Conservation (phyloP, 2,329 filamentous ascomycete genomes). For the Epichloe glyceriae region DNA sequence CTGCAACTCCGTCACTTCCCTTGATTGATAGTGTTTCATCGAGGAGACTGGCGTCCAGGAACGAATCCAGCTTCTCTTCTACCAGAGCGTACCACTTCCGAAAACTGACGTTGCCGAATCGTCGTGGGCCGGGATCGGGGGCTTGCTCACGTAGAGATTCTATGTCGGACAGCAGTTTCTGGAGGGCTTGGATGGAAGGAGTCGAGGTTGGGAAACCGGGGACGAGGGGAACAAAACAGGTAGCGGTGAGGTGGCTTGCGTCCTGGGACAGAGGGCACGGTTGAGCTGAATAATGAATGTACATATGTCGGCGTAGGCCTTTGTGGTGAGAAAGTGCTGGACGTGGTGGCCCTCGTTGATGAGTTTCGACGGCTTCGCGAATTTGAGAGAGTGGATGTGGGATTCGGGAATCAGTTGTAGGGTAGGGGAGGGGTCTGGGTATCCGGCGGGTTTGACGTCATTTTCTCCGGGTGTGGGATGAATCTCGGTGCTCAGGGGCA, state of each 20-base stretch:
- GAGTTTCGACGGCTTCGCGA: constrained; percentile 58
- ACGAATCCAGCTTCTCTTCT: constrained; percentile 38
- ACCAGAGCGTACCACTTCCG: constrained; percentile 67
- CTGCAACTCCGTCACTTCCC: constrained; percentile 24
- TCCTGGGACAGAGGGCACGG: constrained; percentile 63
- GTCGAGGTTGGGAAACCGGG: constrained; percentile 26
- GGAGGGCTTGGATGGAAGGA: constrained; percentile 49
- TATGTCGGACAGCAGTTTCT: constrained; percentile 51
- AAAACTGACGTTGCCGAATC: constrained; percentile 90
- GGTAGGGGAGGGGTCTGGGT: constrained; percentile 13
- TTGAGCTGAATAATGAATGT: constrained; percentile 85
- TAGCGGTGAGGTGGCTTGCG: constrained; percentile 23
- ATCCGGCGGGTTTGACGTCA: constrained; percentile 2
- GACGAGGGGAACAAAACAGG: constrained; percentile 29
- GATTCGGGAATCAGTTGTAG: constrained; percentile 37
- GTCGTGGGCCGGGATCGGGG: constrained; percentile 70
- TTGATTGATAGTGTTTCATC: constrained; percentile 16
- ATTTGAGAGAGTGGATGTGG: constrained; percentile 30
- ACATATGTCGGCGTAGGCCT: constrained; percentile 78
- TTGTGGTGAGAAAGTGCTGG: constrained; percentile 61
- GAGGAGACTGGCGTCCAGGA: constrained; percentile 18
- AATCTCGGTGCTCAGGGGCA: not conserved
- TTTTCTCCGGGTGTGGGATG: not conserved
- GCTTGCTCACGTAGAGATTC: constrained; percentile 59
- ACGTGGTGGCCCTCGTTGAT: constrained; percentile 84